These are phyloP conservation scores for Cladosporium cucumerinum DNA, from an alignment of 2,329 filamentous ascomycete genomes.

Conservation along the genomic window DNA sequence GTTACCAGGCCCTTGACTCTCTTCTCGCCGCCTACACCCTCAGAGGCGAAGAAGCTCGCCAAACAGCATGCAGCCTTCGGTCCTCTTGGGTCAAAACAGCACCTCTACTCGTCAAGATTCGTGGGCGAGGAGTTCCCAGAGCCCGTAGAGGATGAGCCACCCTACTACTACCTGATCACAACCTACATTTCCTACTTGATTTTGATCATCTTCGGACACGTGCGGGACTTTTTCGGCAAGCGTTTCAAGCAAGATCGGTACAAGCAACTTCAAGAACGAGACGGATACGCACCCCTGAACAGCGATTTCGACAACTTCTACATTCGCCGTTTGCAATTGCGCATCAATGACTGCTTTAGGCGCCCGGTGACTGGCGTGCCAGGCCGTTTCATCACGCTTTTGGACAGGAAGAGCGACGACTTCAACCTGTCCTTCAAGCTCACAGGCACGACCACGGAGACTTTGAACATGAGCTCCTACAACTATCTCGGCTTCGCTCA, in stretches of 20 bases:
- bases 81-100: conserved; percentile 72
- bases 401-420: conserved; percentile 87
- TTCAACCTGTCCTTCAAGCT: conserved; percentile 88
- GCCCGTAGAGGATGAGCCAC: conserved; percentile 89
- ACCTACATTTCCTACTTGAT: conserved; percentile 98
- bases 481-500: conserved; percentile 99
- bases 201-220: conserved; percentile 90
- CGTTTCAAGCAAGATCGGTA: conserved; percentile 86
- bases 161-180: conserved; percentile 94
- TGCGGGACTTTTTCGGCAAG: conserved; percentile 97
- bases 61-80: conserved; percentile 88
- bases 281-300: conserved; percentile 93
- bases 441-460: conserved; percentile 88
- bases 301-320: conserved; percentile 99
- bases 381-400: conserved; percentile 85
- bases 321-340: conserved; percentile 83
- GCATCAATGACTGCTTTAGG: conserved; percentile 96
- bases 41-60: conserved; percentile 71
- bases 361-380: conserved; percentile 90
- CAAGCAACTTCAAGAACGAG: conserved; percentile 72
- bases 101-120: conserved; percentile 87
- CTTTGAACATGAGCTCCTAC: conserved; percentile 98
- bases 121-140: conserved; percentile 75
- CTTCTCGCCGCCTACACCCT: conserved; percentile 82
- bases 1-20: conserved; percentile 71